Percentiles rank a stretch among this genome's conserved stretches.
Conservation (phyloP, 192 early-diverging fungal species). For the Chytriomyces sp. region DNA sequence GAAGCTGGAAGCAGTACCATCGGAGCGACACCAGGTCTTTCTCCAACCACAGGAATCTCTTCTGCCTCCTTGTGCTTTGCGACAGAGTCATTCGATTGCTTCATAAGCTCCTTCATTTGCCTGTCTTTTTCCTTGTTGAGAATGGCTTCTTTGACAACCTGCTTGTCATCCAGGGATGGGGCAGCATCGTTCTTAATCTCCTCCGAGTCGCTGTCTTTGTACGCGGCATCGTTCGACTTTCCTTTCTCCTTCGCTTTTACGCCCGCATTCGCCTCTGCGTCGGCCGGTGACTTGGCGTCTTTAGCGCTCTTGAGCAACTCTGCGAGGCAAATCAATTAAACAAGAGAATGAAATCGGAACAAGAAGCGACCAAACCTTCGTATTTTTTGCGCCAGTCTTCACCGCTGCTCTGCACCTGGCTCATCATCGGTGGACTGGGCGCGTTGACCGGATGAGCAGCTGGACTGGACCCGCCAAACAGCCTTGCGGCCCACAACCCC, state of each 20-base stretch:
- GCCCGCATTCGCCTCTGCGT: not conserved
- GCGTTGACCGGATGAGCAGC: not conserved
- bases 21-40: slow-evolving; percentile 9
- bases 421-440: not conserved
- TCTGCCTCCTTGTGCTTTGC: slow-evolving; percentile 28
- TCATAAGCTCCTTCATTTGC: slow-evolving; percentile 34
- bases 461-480: not conserved
- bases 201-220: not conserved
- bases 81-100: slow-evolving; percentile 30
- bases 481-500: not conserved
- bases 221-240: not conserved
- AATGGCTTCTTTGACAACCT: not conserved
- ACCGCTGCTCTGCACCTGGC: not conserved
- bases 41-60: slow-evolving; percentile 7
- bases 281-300: not conserved
- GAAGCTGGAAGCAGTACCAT: slow-evolving; percentile 42
- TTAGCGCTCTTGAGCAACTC: not conserved
- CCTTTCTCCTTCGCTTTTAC: not conserved
- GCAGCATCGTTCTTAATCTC: not conserved
- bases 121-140: slow-evolving; percentile 16
- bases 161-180: slow-evolving; percentile 9
- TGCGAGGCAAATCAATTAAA: not conserved
- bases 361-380: slow-evolving; percentile 3
- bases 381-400: slow-evolving; percentile 29
- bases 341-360: not conserved